phyloP scores from a whole-genome alignment of 495 filamentous ascomycete species.

The Aspergillus olivimuriae region DNA sequence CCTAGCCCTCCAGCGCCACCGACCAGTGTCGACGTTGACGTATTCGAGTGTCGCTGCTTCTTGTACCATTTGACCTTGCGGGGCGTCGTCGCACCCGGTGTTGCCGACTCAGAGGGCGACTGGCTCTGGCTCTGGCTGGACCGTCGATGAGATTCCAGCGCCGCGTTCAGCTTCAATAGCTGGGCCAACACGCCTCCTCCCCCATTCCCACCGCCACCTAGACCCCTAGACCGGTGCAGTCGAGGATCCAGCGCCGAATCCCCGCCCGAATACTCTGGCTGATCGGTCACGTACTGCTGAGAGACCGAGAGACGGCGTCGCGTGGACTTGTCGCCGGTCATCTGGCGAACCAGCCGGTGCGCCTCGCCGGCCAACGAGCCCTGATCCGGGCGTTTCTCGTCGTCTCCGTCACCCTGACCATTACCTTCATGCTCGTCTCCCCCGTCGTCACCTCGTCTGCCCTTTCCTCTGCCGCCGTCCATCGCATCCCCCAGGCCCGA shows the following conservation, averaged over 20 bases:
- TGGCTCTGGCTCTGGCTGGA: not conserved
- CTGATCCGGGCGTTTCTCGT: not conserved
- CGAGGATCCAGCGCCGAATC: not conserved
- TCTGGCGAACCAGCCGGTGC: slow-evolving; percentile 17
- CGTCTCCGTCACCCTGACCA: not conserved
- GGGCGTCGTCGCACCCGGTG: slow-evolving; percentile 12
- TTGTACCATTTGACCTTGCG: slow-evolving; percentile 35
- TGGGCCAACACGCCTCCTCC: slow-evolving; percentile 31
- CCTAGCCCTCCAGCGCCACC: slow-evolving; percentile 2
- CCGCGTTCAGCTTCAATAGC: slow-evolving; percentile 23
- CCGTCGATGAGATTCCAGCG: slow-evolving; percentile 9
- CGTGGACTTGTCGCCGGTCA: slow-evolving; percentile 8
- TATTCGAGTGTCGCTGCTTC: slow-evolving; percentile 15
- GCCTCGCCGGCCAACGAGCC: slow-evolving; percentile 11
- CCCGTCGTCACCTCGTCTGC: not conserved
- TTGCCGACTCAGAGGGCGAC: not conserved
- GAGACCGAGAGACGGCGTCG: not conserved
- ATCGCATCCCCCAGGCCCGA: too few relatives aligned
- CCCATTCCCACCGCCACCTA: slow-evolving; percentile 19
- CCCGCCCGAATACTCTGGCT: not conserved
- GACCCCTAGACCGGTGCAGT: too few relatives aligned
- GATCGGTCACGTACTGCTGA: not conserved
- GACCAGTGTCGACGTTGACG: slow-evolving; percentile 22
- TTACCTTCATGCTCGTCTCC: not conserved
- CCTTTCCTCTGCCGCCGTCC: too few relatives aligned